Evolutionary conservation across 2,329 filamentous ascomycete species (phyloP).

Genomic region (Phoma sp.): DNA sequence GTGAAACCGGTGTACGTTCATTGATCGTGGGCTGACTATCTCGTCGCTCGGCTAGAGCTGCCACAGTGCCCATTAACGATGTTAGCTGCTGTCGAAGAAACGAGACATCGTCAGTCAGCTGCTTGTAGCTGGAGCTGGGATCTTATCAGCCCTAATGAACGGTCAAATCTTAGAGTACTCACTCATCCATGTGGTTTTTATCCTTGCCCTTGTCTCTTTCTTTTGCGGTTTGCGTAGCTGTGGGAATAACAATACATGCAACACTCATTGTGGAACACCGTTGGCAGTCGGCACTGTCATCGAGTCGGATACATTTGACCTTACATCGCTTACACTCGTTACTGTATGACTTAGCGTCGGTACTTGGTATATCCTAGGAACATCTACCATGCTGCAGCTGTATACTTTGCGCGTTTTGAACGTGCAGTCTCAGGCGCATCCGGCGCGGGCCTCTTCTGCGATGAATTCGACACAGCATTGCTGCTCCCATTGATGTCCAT

Average conservation of each 20-base stretch:
- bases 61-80: slow-evolving; percentile 17
- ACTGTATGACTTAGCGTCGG: slow-evolving; percentile 12
- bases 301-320: slow-evolving; percentile 23
- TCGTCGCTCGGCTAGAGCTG: slow-evolving; percentile 12
- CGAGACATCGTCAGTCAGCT: slow-evolving; percentile 22
- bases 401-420: slow-evolving; percentile 32
- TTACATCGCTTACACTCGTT: slow-evolving; percentile 32
- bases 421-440: slow-evolving; percentile 16
- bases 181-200: slow-evolving; percentile 11
- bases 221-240: slow-evolving; percentile 19
- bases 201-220: slow-evolving; percentile 16
- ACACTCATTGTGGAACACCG: slow-evolving; percentile 22
- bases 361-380: not conserved
- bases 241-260: slow-evolving; percentile 21
- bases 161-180: not conserved
- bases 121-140: slow-evolving; percentile 11
- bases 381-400: slow-evolving; percentile 26
- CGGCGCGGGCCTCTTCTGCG: slow-evolving; percentile 22
- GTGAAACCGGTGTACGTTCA: slow-evolving; percentile 4
- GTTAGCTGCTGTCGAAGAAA: slow-evolving; percentile 24
- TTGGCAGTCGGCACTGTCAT: slow-evolving; percentile 22
- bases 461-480: slow-evolving; percentile 12
- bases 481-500: not conserved
- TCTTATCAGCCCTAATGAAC: not conserved
- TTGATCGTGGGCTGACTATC: not conserved